A percentile compares a stretch with the other conserved stretches of the same genome.
phyloP scores from a whole-genome alignment of 495 filamentous ascomycete genomes.

The Lophium mytilinum region DNA sequence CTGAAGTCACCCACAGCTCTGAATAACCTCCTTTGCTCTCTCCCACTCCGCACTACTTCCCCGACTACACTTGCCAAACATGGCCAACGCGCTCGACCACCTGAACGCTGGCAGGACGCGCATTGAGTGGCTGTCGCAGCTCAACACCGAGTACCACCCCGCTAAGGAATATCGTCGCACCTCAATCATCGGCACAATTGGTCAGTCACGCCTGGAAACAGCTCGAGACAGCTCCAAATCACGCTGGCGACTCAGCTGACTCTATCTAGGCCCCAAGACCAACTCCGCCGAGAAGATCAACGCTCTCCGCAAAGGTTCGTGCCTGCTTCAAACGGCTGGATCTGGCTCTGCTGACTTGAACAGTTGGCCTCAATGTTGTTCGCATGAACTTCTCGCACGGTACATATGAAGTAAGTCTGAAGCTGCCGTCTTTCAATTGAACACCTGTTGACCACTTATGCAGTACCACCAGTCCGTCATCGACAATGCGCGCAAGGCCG shows the following conservation, averaged over 20 bases:
- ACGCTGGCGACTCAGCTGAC: not conserved
- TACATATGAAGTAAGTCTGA: constrained; percentile 64
- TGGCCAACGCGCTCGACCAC: constrained; percentile 70
- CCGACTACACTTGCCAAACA: constrained; percentile 26
- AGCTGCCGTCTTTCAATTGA: not conserved
- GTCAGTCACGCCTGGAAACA: constrained; percentile 34
- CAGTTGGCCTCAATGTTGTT: constrained; percentile 88
- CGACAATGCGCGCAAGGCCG: constrained; percentile 82
- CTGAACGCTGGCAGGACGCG: constrained; percentile 66
- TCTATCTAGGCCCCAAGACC: constrained; percentile 72
- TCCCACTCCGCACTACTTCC: not conserved
- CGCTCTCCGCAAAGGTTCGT: constrained; percentile 63
- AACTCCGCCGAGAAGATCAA: constrained; percentile 97
- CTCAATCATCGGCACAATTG: constrained; percentile 98
- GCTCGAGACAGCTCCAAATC: not conserved
- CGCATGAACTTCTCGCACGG: constrained; percentile 99
- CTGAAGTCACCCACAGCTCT: not conserved
- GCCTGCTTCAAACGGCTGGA: not conserved
- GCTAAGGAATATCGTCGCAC: constrained; percentile 85
- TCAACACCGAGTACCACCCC: constrained; percentile 71
- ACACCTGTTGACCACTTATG: not conserved
- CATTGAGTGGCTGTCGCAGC: constrained; percentile 84
- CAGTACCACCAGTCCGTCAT: constrained; percentile 93
- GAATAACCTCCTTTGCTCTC: not conserved
- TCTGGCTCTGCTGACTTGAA: constrained; percentile 23